Conservation (phyloP, 129 eudicot species). For the Artemisia argyi region DNA sequence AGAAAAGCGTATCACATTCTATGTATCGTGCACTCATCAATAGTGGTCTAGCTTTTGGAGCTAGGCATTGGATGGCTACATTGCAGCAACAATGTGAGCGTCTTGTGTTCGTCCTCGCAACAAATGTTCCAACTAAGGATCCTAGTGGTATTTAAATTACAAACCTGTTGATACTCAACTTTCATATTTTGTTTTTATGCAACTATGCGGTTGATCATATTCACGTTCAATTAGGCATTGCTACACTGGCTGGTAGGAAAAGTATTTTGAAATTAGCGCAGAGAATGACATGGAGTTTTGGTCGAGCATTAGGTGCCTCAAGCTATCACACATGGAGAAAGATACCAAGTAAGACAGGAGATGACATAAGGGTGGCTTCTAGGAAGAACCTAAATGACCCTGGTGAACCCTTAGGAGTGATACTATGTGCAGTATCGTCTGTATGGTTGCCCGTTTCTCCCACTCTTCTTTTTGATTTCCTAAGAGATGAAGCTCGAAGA, state of each 20-base stretch:
- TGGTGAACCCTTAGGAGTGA: constrained; percentile 87
- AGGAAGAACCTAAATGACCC: constrained; percentile 85
- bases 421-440: constrained; percentile 81
- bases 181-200: background rate
- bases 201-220: background rate
- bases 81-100: constrained; percentile 94
- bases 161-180: background rate
- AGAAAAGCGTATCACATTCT: constrained; percentile 56
- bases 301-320: constrained; percentile 83
- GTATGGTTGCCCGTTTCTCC: constrained; percentile 89
- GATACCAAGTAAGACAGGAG: constrained; percentile 64
- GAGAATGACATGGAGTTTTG: constrained; percentile 82
- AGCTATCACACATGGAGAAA: constrained; percentile 78
- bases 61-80: constrained; percentile 94
- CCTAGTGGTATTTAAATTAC: constrained; percentile 58
- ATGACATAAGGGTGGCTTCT: constrained; percentile 76
- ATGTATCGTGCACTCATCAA: constrained; percentile 75
- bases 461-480: constrained; percentile 63
- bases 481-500: constrained; percentile 80
- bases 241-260: constrained; percentile 88
- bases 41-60: constrained; percentile 91
- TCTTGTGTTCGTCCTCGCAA: constrained; percentile 81
- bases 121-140: constrained; percentile 90
- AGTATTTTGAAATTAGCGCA: constrained; percentile 82
- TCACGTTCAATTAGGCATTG: constrained; percentile 49